phyloP scores from a whole-genome alignment of 208 protist species.

The Leishmania braziliensis region DNA sequence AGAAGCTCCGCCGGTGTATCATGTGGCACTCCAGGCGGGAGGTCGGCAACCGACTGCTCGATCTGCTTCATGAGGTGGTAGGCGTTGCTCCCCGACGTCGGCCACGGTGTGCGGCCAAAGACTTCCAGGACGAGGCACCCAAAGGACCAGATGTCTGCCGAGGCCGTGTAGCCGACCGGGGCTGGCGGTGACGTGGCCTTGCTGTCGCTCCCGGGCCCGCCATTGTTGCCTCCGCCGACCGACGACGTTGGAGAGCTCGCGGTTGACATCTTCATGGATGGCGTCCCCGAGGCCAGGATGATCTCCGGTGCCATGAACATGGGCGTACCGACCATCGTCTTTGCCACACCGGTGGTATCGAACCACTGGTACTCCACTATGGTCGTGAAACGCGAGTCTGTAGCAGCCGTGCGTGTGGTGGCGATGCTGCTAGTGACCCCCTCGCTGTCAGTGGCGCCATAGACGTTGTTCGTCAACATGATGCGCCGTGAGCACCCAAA shows the following conservation, averaged over 20 bases:
- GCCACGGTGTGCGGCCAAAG: constrained; percentile 75
- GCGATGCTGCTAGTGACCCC: constrained; percentile 20
- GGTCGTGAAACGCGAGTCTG: constrained; percentile 28
- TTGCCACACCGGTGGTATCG: constrained; percentile 41
- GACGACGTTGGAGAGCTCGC: constrained; percentile 4
- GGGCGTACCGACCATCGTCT: constrained; percentile 84
- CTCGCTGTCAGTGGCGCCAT: constrained; percentile 17
- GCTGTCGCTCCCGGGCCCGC: neutral
- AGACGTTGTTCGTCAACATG: constrained; percentile 37
- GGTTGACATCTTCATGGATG: neutral
- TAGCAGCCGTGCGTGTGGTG: constrained; percentile 19
- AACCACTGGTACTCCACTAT: constrained; percentile 35
- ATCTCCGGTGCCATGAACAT: constrained; percentile 92
- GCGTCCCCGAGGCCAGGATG: constrained; percentile 34
- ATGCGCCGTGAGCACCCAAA: constrained; percentile 93
- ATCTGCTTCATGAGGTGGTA: constrained; percentile 79
- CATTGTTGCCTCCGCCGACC: neutral
- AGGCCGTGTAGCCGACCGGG: constrained; percentile 53
- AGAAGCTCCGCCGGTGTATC: constrained; percentile 42
- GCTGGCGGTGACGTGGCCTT: neutral
- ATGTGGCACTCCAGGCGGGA: constrained; percentile 74
- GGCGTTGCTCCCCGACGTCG: constrained; percentile 33
- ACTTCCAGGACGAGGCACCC: constrained; percentile 86
- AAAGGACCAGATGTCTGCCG: constrained; percentile 86
- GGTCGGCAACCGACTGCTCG: constrained; percentile 45